Base-by-base conservation (phyloP, 768 basidiomycete genomes). In the Termitomyces sp. region DNA sequence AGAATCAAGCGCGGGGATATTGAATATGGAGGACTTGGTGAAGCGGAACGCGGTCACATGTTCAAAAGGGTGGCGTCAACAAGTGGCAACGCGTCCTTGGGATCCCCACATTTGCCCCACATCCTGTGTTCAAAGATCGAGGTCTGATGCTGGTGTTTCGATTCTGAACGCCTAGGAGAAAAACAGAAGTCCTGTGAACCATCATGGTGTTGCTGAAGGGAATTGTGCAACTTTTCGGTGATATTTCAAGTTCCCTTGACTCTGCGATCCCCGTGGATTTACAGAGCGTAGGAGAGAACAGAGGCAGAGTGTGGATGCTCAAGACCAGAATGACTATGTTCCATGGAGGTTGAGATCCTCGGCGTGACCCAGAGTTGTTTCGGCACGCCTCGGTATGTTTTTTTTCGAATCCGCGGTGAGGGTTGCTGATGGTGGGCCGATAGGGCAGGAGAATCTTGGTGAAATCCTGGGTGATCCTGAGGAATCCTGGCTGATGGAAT, bases 21-120 rank as follows among this genome's bases (percentile, higher is more conserved):
- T 29, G 15, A 25, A 9, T 23, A 9, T 40, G 31, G 29, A 47
- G 33, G 15, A 16, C 15, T 2, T 5, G 27, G 29, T 29, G 27
- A 32, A 4, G 43, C 20, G 29, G 23, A 42, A 54, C 53, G 33
- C 53, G 53, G 53, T 54, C 53, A 54, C 53, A 50, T 54, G 53
- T 10, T 36, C 13, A 43, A 4, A n/a, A 16, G 10, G 25, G 53
- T 54, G 53, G 53, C 53, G 53, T 49, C 49, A n/a, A n/a, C n/a
- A 48, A 22, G 25, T 48, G 32, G 20, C 25, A 15, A 25, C 46
- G 47, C 39, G 53, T 36, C n/a, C 16, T n/a, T 32, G 5, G 15
- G 33, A 42, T 27, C n/a, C 16, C 42, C 47, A 47, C 25, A 25
- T 50, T 22, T 9, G 18, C n/a, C 16, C 42, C 47, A 47, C 25